Conservation (phyloP, 2,329 filamentous ascomycete species). For the Stromatinia cepivora region DNA sequence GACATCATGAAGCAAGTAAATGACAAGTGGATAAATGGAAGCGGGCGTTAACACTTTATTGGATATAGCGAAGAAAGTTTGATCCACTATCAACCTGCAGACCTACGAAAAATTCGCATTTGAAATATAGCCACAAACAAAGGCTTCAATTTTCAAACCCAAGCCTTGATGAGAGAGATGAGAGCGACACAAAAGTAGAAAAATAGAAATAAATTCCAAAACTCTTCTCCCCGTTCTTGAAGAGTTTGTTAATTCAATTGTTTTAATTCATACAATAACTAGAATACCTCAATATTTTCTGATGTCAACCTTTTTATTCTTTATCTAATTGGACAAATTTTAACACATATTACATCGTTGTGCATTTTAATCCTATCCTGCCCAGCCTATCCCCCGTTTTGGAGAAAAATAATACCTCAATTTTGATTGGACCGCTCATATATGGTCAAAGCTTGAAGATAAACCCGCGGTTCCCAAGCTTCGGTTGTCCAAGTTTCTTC, state of each 20-base stretch:
- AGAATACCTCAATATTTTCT: background rate
- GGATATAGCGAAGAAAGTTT: background rate
- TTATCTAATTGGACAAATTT: background rate
- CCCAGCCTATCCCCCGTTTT: background rate
- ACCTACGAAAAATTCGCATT: constrained; percentile 20
- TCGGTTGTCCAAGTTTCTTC: constrained; percentile 18
- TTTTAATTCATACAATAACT: background rate
- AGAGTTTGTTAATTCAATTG: background rate
- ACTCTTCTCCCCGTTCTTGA: background rate
- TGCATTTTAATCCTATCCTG: background rate
- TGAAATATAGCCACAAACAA: constrained; percentile 15
- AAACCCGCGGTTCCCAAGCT: constrained; percentile 13
- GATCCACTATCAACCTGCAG: constrained; percentile 7
- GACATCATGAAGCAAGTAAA: background rate
- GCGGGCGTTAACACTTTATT: background rate
- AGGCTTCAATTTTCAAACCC: background rate
- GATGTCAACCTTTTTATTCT: too few species aligned
- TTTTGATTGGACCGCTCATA: background rate
- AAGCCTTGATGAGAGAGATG: background rate
- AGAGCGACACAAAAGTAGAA: background rate
- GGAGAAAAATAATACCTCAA: constrained; percentile 1
- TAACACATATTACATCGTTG: background rate
- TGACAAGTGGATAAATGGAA: background rate
- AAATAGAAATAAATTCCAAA: background rate
- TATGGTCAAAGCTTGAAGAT: constrained; percentile 14